Conservation (phyloP, 176 grass and related monocot genomes). For the Thinopyrum elongatum region DNA sequence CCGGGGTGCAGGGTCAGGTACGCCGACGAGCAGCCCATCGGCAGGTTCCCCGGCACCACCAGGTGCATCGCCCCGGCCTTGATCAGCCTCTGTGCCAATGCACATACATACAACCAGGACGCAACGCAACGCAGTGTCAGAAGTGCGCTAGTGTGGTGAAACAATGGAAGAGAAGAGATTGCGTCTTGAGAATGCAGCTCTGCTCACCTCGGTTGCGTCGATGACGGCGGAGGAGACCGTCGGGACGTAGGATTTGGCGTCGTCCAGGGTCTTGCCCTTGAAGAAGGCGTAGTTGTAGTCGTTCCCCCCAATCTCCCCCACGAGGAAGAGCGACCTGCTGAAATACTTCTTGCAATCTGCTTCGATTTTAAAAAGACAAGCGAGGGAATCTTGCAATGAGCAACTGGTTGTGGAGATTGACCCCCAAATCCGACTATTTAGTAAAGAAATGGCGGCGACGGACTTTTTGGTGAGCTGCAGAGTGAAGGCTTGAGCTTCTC, state of each 20-base stretch:
- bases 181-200: neutral
- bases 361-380: neutral
- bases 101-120: no score
- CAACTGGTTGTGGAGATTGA: neutral
- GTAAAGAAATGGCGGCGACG: neutral
- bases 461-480: conserved; percentile 59
- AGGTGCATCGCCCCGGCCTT: conserved; percentile 65
- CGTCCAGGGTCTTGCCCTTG: conserved; percentile 66
- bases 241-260: conserved; percentile 68
- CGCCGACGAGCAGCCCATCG: conserved; percentile 79
- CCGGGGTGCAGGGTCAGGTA: conserved; percentile 70
- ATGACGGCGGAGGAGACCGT: conserved; percentile 50
- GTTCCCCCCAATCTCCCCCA: conserved; percentile 86
- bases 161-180: neutral
- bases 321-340: conserved; percentile 66
- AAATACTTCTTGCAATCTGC: conserved; percentile 75
- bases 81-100: conserved; percentile 57
- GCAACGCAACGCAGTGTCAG: neutral
- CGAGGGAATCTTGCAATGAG: neutral
- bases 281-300: conserved; percentile 89
- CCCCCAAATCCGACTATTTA: neutral
- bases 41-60: conserved; percentile 85
- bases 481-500: conserved; percentile 71
- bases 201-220: conserved; percentile 58
- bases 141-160: neutral